Conservation (phyloP, 2,329 filamentous ascomycete genomes). For the Nemania bipapillata region DNA sequence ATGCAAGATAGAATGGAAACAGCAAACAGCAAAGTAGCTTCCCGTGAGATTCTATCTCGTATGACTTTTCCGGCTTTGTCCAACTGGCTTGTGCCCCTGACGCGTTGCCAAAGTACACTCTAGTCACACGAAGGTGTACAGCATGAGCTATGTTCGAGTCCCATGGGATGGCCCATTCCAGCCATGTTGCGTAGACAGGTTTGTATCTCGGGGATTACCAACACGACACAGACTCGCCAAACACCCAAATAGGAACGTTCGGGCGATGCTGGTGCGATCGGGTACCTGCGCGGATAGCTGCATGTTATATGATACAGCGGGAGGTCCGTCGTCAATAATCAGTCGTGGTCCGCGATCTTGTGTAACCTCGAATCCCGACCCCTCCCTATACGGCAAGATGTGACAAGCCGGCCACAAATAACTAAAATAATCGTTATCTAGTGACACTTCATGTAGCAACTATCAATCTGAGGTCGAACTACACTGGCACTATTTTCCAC, state of each 20-base stretch:
- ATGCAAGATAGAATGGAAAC: not conserved
- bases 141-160: constrained; percentile 1
- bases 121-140: not conserved
- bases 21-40: constrained; percentile 19
- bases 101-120: not conserved
- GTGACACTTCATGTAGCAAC: constrained; percentile 14
- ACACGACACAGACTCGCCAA: constrained; percentile 14
- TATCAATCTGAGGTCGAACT: not conserved
- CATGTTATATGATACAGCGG: constrained; percentile 24
- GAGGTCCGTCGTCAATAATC: constrained; percentile 8
- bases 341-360: constrained; percentile 19
- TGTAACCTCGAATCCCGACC: constrained; percentile 7
- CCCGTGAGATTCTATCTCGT: constrained; percentile 10
- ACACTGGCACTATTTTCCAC: not conserved
- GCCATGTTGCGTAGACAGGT: constrained; percentile 3
- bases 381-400: constrained; percentile 10
- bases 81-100: not conserved
- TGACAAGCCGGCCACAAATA: constrained; percentile 17
- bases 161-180: not conserved
- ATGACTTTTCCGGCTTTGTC: not conserved
- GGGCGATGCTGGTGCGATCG: constrained; percentile 9
- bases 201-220: constrained; percentile 31
- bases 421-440: not conserved
- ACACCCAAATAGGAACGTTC: constrained; percentile 21
- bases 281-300: constrained; percentile 24